Percentiles rank a stretch among this genome's conserved stretches.
Evolutionary conservation across 805 yeast species (phyloP).

Genomic region (Metschnikowia lochheadii): DNA sequence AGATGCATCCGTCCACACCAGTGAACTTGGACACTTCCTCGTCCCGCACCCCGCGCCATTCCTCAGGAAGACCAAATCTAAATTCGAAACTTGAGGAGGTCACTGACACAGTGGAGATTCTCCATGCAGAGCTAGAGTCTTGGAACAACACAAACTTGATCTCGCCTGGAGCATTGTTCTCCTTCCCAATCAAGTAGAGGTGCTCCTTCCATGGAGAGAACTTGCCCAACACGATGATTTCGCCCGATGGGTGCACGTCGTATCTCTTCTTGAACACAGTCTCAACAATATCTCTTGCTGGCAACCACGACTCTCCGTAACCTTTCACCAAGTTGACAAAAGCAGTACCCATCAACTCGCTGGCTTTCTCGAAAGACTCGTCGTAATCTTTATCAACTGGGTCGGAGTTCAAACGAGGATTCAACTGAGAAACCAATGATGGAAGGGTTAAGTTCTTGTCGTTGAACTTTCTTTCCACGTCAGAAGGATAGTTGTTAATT

Average conservation of each 20-base stretch:
- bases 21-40: conserved; percentile 66
- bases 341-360: conserved; percentile 76
- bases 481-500: conserved; percentile 59
- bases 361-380: conserved; percentile 62
- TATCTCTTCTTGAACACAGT: conserved; percentile 63
- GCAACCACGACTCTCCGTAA: conserved; percentile 85
- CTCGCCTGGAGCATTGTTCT: conserved; percentile 48
- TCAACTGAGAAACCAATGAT: conserved; percentile 69
- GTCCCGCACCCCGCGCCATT: conserved; percentile 95
- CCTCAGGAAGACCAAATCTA: conserved; percentile 83
- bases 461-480: conserved; percentile 58
- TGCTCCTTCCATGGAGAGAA: conserved; percentile 97
- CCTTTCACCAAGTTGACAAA: conserved; percentile 64
- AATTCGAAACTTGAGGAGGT: conserved; percentile 73
- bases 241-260: conserved; percentile 63
- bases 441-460: conserved; percentile 76
- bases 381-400: conserved; percentile 65
- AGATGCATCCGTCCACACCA: conserved; percentile 85
- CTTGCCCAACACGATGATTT: conserved; percentile 65
- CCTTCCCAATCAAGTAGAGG: conserved; percentile 66
- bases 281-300: conserved; percentile 76
- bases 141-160: conserved; percentile 75
- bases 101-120: conserved; percentile 91
- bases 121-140: conserved; percentile 70
- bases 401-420: conserved; percentile 81